Base-by-base conservation (phyloP, 306 rosid species). In the Castanopsis chinensis region DNA sequence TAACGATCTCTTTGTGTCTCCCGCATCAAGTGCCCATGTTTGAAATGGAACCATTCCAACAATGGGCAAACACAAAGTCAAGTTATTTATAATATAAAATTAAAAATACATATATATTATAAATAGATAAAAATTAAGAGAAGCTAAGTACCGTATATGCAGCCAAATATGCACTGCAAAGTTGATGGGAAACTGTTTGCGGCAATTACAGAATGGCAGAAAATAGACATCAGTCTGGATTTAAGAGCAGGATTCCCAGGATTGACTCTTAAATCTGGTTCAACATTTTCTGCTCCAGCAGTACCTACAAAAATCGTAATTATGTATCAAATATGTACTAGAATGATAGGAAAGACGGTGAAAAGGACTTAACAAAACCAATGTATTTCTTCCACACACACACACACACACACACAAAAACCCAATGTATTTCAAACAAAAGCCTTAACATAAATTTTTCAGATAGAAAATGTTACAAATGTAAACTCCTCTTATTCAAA, bases 181-280 rank as follows among this genome's bases (percentile, higher is more conserved):
- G 99, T 90, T 73, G 97, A 82, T 17, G 99, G 99, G 79, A 94
- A 92, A 90, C 94, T 90, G 83, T 94, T 92, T 75, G 99, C 97
- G 53, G 99, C 96, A 60, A 91, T 80, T 81, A 94, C 89, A 78
- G 97, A 94, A 77, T 92, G 94, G 88, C 97, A 94, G 88, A 94
- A 94, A 78, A 88, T 77, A 78, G 99, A 94, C 93, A 94, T 90
- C 63, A 94, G 87, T 79, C 89, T 94, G 77, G 90, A 91, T 86
- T 87, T 94, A 65, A 94, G 85, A 70, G 93, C 89, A 76, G 78
- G 88, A 80, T 86, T 88, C 81, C 85, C 97, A 18, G 99, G 95
- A 77, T 84, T 90, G 76, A 94, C 91, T 83, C 87, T 88, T 78
- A 89, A 85, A 76, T 94, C 99, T 60, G 89, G 72, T 81, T 83